Conservation (phyloP, 2,329 filamentous ascomycete species). For the Ceratocystis variospora region DNA sequence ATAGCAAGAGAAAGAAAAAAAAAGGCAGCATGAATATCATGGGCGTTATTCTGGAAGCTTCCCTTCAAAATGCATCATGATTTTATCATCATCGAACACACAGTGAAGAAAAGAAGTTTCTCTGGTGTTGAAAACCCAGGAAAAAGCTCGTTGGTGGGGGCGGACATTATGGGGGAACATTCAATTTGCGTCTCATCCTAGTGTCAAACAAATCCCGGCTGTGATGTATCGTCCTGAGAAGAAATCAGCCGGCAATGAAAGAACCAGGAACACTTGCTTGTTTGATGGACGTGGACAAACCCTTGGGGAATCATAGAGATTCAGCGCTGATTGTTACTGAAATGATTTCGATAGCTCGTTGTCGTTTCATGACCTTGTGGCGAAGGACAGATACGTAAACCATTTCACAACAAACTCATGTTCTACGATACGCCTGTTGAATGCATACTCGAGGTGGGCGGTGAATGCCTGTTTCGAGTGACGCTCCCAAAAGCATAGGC, state of each 20-base stretch:
- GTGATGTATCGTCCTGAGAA: neutral
- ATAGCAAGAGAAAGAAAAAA: neutral
- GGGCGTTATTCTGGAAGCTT: slow-evolving; percentile 12
- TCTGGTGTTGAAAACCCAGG: neutral
- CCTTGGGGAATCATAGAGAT: slow-evolving; percentile 16
- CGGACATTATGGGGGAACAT: neutral
- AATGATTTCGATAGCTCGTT: slow-evolving; percentile 5
- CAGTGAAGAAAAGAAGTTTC: neutral
- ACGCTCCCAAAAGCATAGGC: slow-evolving; percentile 12
- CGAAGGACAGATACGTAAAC: slow-evolving; percentile 9
- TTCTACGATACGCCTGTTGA: slow-evolving; percentile 18
- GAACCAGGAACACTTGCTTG: slow-evolving; percentile 15
- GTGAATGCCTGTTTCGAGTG: neutral
- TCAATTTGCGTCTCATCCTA: slow-evolving; percentile 17
- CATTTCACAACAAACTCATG: slow-evolving; percentile 18
- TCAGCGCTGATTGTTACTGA: slow-evolving; percentile 16
- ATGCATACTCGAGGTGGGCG: slow-evolving; percentile 2
- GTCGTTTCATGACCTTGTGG: slow-evolving; percentile 11
- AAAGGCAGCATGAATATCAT: slow-evolving; percentile 3
- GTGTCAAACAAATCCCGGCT: slow-evolving; percentile 17
- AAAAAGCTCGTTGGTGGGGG: neutral
- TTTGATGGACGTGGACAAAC: slow-evolving; percentile 10
- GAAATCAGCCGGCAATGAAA: slow-evolving; percentile 15
- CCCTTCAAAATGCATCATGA: neutral
- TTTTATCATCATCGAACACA: neutral